Percentiles rank a stretch among this genome's conserved stretches.
These are phyloP conservation scores for Xerocomellus chrysenteron DNA, from an alignment of 768 basidiomycete species.

Conservation along the genomic window DNA sequence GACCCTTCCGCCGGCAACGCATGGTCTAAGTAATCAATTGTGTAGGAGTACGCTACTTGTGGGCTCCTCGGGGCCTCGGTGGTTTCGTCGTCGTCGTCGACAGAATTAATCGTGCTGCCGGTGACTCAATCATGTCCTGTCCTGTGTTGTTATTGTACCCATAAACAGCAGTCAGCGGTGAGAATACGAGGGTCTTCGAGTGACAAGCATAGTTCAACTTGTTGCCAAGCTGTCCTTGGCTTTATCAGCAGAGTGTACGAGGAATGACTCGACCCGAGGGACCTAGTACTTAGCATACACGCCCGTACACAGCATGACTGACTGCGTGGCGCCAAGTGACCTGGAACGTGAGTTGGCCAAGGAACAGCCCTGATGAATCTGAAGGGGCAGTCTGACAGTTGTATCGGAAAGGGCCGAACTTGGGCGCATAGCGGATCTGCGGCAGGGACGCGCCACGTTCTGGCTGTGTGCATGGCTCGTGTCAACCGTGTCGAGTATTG, in stretches of 20 bases:
- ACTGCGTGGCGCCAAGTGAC: not conserved
- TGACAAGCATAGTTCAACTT: not conserved
- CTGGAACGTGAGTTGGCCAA: not conserved
- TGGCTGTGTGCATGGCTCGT: constrained; percentile 17
- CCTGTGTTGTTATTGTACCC: too few species aligned
- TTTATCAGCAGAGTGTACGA: not conserved
- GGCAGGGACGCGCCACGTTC: constrained; percentile 8
- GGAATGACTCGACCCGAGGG: too few species aligned
- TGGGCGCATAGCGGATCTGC: constrained; percentile 15
- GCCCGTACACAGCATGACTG: too few species aligned
- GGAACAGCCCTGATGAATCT: not conserved
- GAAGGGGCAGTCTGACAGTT: not conserved
- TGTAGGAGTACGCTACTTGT: not conserved
- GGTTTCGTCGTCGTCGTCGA: not conserved
- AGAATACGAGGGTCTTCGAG: too few species aligned
- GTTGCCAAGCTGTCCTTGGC: not conserved
- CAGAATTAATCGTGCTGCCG: too few species aligned
- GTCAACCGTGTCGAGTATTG: constrained; percentile 7
- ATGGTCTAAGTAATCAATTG: not conserved
- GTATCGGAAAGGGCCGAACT: constrained; percentile 4
- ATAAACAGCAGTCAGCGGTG: too few species aligned
- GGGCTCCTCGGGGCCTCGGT: constrained; percentile 17
- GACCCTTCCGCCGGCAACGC: not conserved
- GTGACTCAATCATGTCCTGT: not conserved
- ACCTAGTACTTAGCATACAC: too few species aligned